A percentile compares a stretch with the other conserved stretches of the same genome.
Conservation (phyloP, 305 asterid genomes). For the Solanum hybrid region DNA sequence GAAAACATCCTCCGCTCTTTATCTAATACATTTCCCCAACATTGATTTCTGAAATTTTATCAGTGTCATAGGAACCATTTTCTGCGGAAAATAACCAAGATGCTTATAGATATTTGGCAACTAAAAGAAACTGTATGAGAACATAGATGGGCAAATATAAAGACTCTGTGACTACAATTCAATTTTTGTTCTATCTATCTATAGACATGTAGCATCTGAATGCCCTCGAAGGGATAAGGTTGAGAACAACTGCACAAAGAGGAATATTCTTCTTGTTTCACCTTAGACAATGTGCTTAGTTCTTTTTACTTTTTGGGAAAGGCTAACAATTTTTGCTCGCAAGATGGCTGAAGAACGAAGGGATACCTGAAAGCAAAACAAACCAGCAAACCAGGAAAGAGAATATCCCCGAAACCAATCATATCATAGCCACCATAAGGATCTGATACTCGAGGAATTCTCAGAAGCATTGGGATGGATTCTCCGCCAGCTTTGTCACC, state of each 20-base stretch:
- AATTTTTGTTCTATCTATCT: background rate
- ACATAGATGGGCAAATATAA: background rate
- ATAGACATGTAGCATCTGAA: background rate
- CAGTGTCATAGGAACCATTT: background rate
- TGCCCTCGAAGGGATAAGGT: background rate
- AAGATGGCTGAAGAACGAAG: background rate
- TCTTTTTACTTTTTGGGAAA: background rate
- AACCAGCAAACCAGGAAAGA: slow-evolving; percentile 86
- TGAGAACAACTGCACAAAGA: background rate
- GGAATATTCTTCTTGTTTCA: background rate
- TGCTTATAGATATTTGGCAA: background rate
- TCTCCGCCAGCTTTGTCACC: slow-evolving; percentile 93
- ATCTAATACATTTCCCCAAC: background rate
- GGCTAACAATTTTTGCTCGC: background rate
- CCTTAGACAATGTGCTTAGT: background rate
- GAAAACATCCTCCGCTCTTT: background rate
- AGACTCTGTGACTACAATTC: background rate
- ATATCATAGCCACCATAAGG: slow-evolving; percentile 94
- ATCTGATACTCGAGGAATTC: slow-evolving; percentile 82
- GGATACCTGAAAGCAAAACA: slow-evolving; percentile 75
- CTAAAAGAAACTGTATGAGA: background rate
- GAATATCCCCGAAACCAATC: slow-evolving; percentile 97
- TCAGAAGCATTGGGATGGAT: slow-evolving; percentile 94
- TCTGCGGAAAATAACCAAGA: background rate
- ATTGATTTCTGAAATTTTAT: background rate